These are phyloP conservation scores for Cinnamomum micranthum DNA, from an alignment of 164 flowering plant species.

Conservation along the genomic window DNA sequence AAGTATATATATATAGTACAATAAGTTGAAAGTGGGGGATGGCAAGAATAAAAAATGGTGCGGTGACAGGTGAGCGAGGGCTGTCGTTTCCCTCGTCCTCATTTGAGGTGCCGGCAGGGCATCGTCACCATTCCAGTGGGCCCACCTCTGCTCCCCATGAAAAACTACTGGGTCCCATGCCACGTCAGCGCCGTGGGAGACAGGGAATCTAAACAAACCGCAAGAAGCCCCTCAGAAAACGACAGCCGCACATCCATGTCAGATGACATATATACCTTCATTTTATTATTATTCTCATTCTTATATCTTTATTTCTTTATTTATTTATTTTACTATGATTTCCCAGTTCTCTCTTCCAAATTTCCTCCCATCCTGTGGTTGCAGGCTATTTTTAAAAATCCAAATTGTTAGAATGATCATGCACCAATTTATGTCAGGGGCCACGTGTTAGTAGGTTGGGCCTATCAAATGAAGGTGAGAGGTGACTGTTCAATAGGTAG, in stretches of 20 bases:
- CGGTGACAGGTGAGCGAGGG: background rate
- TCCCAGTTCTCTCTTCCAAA: too few species aligned
- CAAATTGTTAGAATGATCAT: too few species aligned
- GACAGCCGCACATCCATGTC: conserved; percentile 6
- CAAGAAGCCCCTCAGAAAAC: conserved; percentile 3
- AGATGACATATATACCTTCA: background rate
- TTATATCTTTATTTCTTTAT: too few species aligned
- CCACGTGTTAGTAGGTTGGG: too few species aligned
- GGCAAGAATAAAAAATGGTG: background rate
- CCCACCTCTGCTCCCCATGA: background rate
- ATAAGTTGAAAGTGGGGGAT: too few species aligned
- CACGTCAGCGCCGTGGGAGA: background rate
- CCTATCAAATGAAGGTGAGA: too few species aligned
- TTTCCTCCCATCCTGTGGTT: too few species aligned
- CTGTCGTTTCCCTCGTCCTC: conserved; percentile 7
- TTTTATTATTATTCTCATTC: background rate
- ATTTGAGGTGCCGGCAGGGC: conserved; percentile 5
- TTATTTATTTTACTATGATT: background rate
- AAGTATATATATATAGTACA: too few species aligned
- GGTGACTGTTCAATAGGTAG: too few species aligned
- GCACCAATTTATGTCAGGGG: rapidly evolving
- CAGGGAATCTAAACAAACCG: conserved; percentile 9
- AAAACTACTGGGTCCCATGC: background rate
- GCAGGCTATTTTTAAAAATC: rapidly evolving
- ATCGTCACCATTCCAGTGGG: conserved; percentile 4